phyloP scores from a whole-genome alignment of 352 stramenopile species.

The Blastocystis sp. region DNA sequence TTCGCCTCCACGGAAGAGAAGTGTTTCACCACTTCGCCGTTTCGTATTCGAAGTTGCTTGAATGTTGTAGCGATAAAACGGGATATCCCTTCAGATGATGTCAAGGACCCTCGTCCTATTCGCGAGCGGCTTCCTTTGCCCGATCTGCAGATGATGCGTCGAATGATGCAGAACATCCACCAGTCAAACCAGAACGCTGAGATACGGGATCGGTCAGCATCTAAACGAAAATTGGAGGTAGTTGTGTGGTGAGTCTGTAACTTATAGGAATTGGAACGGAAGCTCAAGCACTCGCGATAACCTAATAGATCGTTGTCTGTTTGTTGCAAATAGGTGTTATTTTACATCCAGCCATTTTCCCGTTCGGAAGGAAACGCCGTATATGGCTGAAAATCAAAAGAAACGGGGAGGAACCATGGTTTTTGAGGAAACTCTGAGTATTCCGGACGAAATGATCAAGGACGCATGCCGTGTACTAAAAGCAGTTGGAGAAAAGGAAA shows the following conservation, averaged over 20 bases:
- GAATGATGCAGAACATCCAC: slow-evolving; percentile 38
- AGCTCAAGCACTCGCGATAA: not conserved
- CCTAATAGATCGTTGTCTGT: not conserved
- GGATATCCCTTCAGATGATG: not conserved
- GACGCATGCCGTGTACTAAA: not conserved
- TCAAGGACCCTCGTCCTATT: not conserved
- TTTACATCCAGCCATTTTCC: not conserved
- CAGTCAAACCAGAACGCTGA: slow-evolving; percentile 32
- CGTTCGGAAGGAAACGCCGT: not conserved
- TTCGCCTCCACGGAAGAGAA: not conserved
- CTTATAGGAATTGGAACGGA: slow-evolving; percentile 28
- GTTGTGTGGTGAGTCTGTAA: not conserved
- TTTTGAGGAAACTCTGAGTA: not conserved
- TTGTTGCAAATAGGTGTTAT: not conserved
- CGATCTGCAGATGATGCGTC: not conserved
- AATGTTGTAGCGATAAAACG: not conserved
- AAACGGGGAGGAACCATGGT: not conserved
- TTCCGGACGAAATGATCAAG: not conserved
- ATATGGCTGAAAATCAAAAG: not conserved
- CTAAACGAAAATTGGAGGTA: slow-evolving; percentile 2
- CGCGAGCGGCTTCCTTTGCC: slow-evolving; percentile 17
- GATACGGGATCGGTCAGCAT: not conserved
- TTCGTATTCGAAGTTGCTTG: not conserved
- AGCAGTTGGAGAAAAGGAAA: not conserved
- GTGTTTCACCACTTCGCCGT: not conserved